These are phyloP conservation scores for Fusarium papillatum DNA, from an alignment of 2,329 filamentous ascomycete species.

Conservation along the genomic window DNA sequence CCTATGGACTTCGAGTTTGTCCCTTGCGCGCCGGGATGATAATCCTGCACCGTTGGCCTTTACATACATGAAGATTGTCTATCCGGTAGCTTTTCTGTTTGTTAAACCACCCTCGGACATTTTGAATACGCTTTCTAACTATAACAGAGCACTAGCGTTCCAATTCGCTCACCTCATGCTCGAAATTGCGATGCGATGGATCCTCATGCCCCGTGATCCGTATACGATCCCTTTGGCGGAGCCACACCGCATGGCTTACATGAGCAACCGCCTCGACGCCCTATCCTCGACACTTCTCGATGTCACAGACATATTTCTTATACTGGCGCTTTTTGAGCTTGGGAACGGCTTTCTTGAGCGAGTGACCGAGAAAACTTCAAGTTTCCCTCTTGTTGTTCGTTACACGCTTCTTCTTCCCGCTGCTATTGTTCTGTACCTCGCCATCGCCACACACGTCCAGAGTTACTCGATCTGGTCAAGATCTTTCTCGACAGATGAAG, in stretches of 20 bases:
- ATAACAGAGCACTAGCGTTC: not conserved
- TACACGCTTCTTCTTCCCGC: not conserved
- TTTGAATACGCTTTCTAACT: not conserved
- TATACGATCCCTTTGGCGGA: not conserved
- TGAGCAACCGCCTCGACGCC: not conserved
- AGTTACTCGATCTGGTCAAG: not conserved
- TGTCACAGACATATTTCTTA: not conserved
- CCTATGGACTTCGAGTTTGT: not conserved
- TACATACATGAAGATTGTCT: not conserved
- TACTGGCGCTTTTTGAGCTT: not conserved
- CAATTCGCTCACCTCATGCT: not conserved
- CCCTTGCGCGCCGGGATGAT: not conserved
- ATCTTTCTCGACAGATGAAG: not conserved
- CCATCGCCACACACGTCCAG: not conserved
- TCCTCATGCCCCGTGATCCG: not conserved
- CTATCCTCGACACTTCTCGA: not conserved
- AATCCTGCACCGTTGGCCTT: not conserved
- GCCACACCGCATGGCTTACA: not conserved
- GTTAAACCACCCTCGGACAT: not conserved
- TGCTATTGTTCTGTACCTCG: not conserved
- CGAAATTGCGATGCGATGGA: not conserved
- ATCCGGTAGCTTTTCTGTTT: not conserved
- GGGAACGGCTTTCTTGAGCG: not conserved
- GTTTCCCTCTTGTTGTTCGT: not conserved
- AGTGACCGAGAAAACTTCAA: not conserved